Conservation (phyloP, 2,329 filamentous ascomycete genomes). For the Aspergillus sp. region DNA sequence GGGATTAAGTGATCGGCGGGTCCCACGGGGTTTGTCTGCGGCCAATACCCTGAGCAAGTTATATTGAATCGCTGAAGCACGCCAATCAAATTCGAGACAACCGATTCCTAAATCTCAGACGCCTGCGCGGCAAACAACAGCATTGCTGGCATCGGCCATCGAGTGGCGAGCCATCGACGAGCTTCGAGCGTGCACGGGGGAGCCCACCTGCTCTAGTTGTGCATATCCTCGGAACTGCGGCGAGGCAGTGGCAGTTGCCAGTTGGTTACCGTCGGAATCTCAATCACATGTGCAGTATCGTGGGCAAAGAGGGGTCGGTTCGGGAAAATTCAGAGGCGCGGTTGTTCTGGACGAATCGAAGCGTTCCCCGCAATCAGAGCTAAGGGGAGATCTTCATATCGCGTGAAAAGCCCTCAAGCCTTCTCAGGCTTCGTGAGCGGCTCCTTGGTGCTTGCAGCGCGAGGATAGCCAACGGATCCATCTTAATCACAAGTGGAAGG, state of each 20-base stretch:
- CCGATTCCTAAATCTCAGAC: neutral
- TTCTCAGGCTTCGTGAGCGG: neutral
- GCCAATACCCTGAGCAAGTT: conserved; percentile 1
- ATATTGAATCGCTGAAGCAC: neutral
- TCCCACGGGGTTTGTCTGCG: neutral
- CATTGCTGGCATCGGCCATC: neutral
- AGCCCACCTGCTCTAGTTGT: neutral
- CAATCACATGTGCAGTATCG: conserved; percentile 1
- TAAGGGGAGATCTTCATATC: neutral
- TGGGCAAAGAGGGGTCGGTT: neutral
- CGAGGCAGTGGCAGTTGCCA: neutral
- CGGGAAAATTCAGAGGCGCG: neutral
- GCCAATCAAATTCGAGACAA: neutral
- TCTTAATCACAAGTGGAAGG: neutral
- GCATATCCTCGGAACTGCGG: neutral
- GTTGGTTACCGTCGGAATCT: neutral
- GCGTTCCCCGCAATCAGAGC: conserved; percentile 1
- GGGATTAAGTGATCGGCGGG: conserved; percentile 10
- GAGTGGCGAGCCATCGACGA: neutral
- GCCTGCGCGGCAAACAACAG: neutral
- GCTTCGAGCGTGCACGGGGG: no score
- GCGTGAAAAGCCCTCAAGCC: neutral
- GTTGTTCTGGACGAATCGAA: neutral
- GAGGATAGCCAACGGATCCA: neutral
- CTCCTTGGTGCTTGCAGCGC: neutral